phyloP scores from a whole-genome alignment of 1,139 yeast species.

The Maudiozyma humilis region DNA sequence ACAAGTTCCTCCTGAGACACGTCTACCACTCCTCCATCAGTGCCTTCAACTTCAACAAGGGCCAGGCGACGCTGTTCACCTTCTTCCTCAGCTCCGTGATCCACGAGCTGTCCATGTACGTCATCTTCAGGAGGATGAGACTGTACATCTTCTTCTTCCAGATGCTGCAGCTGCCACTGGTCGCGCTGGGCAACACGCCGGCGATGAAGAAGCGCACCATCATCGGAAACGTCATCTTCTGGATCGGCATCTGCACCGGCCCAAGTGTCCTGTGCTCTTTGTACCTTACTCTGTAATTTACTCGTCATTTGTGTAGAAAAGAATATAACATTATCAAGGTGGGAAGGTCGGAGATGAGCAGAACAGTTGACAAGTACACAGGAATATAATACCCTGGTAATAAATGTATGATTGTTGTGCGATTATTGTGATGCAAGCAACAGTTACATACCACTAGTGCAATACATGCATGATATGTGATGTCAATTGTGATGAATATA shows the following conservation, averaged over 20 bases:
- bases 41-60: constrained; percentile 57
- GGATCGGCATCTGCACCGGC: constrained; percentile 87
- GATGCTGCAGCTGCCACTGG: constrained; percentile 64
- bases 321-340: not conserved
- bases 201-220: constrained; percentile 47
- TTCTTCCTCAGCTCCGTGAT: constrained; percentile 73
- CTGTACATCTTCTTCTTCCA: constrained; percentile 75
- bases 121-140: constrained; percentile 68
- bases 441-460: too few species aligned
- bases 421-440: too few species aligned
- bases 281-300: constrained; percentile 58
- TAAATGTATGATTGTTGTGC: too few species aligned
- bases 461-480: too few species aligned
- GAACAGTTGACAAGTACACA: too few species aligned
- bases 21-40: constrained; percentile 89
- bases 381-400: too few species aligned
- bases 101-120: constrained; percentile 90
- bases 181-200: constrained; percentile 44
- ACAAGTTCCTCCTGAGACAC: constrained; percentile 77
- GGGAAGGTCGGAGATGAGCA: not conserved
- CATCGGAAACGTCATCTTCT: constrained; percentile 75
- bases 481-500: too few species aligned
- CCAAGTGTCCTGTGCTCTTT: constrained; percentile 84
- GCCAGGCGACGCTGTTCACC: constrained; percentile 68
- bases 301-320: not conserved